These are phyloP conservation scores for Leccinum fallax DNA, from an alignment of 1,284 basidiomycete species.

Conservation along the genomic window DNA sequence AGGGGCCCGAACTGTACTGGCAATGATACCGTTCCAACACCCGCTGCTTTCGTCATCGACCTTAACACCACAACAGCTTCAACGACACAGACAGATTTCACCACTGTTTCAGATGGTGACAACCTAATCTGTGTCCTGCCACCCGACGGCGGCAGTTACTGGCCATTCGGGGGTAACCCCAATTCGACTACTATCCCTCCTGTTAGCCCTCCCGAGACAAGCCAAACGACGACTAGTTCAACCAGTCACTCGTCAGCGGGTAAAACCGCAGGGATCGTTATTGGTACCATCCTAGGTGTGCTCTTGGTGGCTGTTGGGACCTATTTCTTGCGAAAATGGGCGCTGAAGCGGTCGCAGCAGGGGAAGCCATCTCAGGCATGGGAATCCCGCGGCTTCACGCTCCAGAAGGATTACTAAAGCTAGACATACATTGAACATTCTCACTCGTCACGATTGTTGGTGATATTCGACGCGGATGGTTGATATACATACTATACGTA, in stretches of 20 bases:
- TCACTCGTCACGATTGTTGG: not conserved
- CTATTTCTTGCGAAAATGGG: conserved; percentile 56
- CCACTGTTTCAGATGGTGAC: conserved; percentile 52
- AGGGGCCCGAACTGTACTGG: conserved; percentile 71
- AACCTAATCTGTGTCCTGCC: conserved; percentile 67
- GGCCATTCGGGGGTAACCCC: conserved; percentile 68
- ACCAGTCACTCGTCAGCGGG: conserved; percentile 32
- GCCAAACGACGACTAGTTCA: conserved; percentile 22
- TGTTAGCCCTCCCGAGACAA: conserved; percentile 13
- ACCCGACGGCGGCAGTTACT: conserved; percentile 67
- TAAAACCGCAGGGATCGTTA: conserved; percentile 50
- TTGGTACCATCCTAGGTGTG: conserved; percentile 56
- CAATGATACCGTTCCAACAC: conserved; percentile 50
- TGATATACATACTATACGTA: not conserved
- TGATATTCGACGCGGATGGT: not conserved
- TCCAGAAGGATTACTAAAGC: conserved; percentile 1
- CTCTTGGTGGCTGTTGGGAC: conserved; percentile 41
- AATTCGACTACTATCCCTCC: conserved; percentile 18
- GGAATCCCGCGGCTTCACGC: conserved; percentile 9
- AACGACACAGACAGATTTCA: conserved; percentile 55
- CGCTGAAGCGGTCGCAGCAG: conserved; percentile 33
- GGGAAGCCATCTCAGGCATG: not conserved
- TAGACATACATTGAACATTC: not conserved
- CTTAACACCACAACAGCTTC: conserved; percentile 43
- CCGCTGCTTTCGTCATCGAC: conserved; percentile 63